A percentile compares a stretch with the other conserved stretches of the same genome.
phyloP scores from a whole-genome alignment of 1,284 basidiomycete species.

The Ustilago xerochloae region DNA sequence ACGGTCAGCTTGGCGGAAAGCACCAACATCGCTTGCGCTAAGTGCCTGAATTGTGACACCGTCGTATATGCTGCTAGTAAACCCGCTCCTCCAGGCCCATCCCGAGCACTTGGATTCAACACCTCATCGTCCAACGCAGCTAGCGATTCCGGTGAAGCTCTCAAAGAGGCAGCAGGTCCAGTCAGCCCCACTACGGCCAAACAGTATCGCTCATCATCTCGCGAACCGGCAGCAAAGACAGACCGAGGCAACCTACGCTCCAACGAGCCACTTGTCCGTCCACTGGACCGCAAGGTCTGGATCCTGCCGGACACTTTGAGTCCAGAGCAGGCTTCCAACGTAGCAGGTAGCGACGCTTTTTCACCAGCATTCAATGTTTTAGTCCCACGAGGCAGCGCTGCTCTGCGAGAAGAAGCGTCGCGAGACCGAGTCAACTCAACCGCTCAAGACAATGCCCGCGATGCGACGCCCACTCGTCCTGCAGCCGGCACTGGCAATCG shows the following conservation, averaged over 20 bases:
- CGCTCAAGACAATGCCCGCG: constrained; percentile 6
- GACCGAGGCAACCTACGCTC: constrained; percentile 10
- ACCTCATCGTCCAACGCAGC: constrained; percentile 20
- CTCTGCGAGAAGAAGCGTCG: background rate
- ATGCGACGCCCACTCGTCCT: constrained; percentile 35
- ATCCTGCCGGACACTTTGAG: constrained; percentile 40
- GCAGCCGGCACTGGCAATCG: constrained; percentile 9
- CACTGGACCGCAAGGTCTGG: constrained; percentile 47
- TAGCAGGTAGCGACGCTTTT: constrained; percentile 27
- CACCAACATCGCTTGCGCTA: constrained; percentile 39
- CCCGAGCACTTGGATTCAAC: constrained; percentile 43
- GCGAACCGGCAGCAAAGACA: constrained; percentile 7
- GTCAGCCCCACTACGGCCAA: constrained; percentile 18
- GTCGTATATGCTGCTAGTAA: constrained; percentile 44
- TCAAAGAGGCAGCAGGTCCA: constrained; percentile 5
- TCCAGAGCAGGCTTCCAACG: constrained; percentile 34
- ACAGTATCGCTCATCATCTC: constrained; percentile 33
- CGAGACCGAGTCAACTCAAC: background rate
- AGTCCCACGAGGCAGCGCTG: constrained; percentile 10
- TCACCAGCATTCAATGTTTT: constrained; percentile 47
- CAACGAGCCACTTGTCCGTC: constrained; percentile 39
- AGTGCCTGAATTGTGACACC: constrained; percentile 47
- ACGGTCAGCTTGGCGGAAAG: constrained; percentile 28
- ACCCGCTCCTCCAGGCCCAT: constrained; percentile 43
- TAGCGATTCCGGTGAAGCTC: constrained; percentile 4